Evolutionary conservation across 768 basidiomycete genomes (phyloP).

Genomic region (Glaciozyma antarctica): DNA sequence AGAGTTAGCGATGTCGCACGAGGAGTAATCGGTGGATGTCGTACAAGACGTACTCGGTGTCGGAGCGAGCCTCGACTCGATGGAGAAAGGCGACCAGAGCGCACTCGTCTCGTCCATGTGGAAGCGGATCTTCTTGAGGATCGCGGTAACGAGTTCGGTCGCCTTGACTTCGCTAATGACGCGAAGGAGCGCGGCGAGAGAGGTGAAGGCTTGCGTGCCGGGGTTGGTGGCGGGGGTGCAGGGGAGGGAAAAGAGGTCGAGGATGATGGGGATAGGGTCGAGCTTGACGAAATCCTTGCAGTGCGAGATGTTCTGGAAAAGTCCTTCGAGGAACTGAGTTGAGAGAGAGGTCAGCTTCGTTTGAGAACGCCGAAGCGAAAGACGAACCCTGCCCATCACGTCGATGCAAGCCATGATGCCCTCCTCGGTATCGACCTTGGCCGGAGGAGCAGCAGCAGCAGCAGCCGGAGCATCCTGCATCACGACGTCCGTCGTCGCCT

Average conservation of each 20-base stretch:
- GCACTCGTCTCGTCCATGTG: constrained; percentile 60
- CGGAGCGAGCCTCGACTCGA: constrained; percentile 15
- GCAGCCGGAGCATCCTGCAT: constrained; percentile 1
- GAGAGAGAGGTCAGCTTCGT: neutral
- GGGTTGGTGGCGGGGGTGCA: constrained; percentile 84
- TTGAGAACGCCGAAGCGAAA: neutral
- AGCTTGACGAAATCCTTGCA: constrained; percentile 78
- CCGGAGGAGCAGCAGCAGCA: neutral
- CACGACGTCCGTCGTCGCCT: neutral
- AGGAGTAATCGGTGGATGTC: no score
- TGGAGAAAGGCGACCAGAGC: constrained; percentile 51
- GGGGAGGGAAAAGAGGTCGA: constrained; percentile 67
- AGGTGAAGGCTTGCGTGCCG: constrained; percentile 71
- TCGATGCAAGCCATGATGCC: constrained; percentile 39
- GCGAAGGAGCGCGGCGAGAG: constrained; percentile 76
- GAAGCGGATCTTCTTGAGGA: constrained; percentile 59
- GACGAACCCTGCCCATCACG: constrained; percentile 34
- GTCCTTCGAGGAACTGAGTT: constrained; percentile 74
- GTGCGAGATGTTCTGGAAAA: constrained; percentile 84
- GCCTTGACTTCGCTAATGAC: constrained; percentile 82
- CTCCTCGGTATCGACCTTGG: constrained; percentile 23
- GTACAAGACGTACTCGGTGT: constrained; percentile 14
- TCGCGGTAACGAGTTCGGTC: constrained; percentile 59
- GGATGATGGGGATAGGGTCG: constrained; percentile 53
- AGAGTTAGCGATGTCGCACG: neutral